Evolutionary conservation across 2,329 filamentous ascomycete genomes (phyloP).

Genomic region (Aspergillus candidus): DNA sequence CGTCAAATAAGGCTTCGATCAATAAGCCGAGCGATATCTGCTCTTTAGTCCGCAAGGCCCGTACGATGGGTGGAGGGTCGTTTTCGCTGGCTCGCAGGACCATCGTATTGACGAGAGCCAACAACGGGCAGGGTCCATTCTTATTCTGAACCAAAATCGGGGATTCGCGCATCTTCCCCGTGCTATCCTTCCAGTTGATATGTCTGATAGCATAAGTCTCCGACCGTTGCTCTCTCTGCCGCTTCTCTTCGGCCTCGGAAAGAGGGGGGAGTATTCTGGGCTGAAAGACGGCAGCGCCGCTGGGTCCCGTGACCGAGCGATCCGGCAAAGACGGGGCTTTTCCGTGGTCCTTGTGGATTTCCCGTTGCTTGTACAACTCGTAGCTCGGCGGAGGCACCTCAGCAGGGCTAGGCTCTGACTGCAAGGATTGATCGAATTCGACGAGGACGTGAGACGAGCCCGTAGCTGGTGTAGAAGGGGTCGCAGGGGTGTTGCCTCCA

Average conservation of each 20-base stretch:
- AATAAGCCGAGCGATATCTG: constrained; percentile 81
- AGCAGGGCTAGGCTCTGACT: constrained; percentile 5
- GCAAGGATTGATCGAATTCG: constrained; percentile 20
- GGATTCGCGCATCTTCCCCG: constrained; percentile 63
- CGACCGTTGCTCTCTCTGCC: constrained; percentile 43
- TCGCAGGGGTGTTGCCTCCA: constrained; percentile 16
- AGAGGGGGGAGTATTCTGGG: constrained; percentile 8
- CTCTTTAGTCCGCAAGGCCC: constrained; percentile 71
- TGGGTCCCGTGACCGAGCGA: constrained; percentile 1
- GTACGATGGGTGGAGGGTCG: constrained; percentile 64
- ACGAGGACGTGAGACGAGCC: constrained; percentile 29
- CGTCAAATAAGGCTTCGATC: constrained; percentile 85
- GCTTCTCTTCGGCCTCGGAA: constrained; percentile 28
- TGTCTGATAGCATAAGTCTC: constrained; percentile 94
- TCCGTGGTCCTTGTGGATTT: neutral
- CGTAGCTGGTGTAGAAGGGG: constrained; percentile 21
- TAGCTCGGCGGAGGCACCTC: neutral
- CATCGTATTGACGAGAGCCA: constrained; percentile 89
- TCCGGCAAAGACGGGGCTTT: constrained; percentile 9
- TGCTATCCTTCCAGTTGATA: constrained; percentile 71
- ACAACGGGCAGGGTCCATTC: constrained; percentile 88
- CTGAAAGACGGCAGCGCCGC: neutral
- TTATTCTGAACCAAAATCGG: constrained; percentile 88
- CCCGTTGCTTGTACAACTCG: neutral
- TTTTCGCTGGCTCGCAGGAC: constrained; percentile 71